These are phyloP conservation scores for Ophiostoma tasmaniense DNA, from an alignment of 2,329 filamentous ascomycete species.

Conservation along the genomic window DNA sequence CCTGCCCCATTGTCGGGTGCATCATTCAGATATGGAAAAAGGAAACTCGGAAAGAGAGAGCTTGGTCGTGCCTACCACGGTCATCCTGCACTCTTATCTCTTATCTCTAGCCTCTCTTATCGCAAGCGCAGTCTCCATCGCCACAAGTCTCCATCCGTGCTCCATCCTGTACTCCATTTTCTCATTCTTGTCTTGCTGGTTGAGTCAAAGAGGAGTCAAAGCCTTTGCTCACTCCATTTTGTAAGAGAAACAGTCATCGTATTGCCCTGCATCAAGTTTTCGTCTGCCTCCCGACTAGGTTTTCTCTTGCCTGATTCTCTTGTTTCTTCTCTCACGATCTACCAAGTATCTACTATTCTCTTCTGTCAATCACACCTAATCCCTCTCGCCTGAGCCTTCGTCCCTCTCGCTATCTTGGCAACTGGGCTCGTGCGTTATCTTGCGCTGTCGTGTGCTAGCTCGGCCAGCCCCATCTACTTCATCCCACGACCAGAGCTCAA, in stretches of 20 bases:
- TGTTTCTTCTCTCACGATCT: neutral
- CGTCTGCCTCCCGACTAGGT: neutral
- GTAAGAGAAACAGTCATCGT: neutral
- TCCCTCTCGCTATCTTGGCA: neutral
- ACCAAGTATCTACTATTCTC: neutral
- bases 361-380: neutral
- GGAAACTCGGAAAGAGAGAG: neutral
- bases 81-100: neutral
- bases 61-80: neutral
- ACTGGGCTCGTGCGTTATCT: neutral
- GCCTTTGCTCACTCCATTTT: neutral
- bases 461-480: neutral
- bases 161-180: conserved; percentile 6
- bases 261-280: neutral
- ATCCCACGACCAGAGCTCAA: neutral
- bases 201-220: conserved; percentile 8
- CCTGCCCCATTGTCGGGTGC: neutral
- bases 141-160: conserved; percentile 9
- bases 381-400: neutral
- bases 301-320: too few relatives aligned
- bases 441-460: neutral
- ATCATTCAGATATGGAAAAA: neutral
- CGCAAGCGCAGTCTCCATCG: conserved; percentile 13
- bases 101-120: neutral
- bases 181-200: neutral